Evolutionary conservation across 2,329 filamentous ascomycete species (phyloP).

Genomic region (Cryphonectria naterciae): DNA sequence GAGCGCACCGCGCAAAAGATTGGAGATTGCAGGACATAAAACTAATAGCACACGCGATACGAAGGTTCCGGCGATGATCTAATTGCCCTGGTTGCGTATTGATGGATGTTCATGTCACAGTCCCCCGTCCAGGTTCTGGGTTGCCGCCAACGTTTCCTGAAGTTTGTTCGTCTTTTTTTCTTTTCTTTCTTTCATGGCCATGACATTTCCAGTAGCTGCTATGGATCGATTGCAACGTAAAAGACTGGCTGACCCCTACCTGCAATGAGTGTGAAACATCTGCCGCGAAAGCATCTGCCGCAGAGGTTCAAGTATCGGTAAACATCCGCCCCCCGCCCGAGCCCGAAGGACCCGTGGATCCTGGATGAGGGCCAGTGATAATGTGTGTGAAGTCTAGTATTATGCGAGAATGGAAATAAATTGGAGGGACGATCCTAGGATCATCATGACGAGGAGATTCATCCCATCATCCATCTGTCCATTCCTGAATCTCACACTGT

Average conservation of each 20-base stretch:
- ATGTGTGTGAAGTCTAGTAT: not conserved
- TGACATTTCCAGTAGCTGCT: not conserved
- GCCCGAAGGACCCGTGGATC: not conserved
- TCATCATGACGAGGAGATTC: not conserved
- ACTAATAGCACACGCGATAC: constrained; percentile 7
- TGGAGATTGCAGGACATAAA: constrained; percentile 6
- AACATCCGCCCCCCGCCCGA: not conserved
- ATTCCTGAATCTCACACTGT: not conserved
- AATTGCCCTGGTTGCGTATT: constrained; percentile 16
- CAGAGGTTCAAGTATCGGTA: not conserved
- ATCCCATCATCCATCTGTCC: not conserved
- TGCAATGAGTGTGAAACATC: constrained; percentile 6
- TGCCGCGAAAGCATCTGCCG: not conserved
- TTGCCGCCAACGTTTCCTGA: too few species aligned
- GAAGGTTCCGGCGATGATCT: constrained; percentile 2
- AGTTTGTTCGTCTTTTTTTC: too few species aligned
- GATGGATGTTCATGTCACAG: constrained; percentile 9
- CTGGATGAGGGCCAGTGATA: not conserved
- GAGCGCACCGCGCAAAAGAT: not conserved
- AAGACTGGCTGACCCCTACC: not conserved
- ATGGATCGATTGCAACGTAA: constrained; percentile 4
- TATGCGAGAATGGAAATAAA: not conserved
- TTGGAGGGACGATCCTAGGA: not conserved
- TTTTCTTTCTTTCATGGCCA: not conserved
- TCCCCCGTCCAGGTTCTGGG: too few species aligned